phyloP scores from a whole-genome alignment of 345 rosid genomes.

The Limnanthes douglasii region DNA sequence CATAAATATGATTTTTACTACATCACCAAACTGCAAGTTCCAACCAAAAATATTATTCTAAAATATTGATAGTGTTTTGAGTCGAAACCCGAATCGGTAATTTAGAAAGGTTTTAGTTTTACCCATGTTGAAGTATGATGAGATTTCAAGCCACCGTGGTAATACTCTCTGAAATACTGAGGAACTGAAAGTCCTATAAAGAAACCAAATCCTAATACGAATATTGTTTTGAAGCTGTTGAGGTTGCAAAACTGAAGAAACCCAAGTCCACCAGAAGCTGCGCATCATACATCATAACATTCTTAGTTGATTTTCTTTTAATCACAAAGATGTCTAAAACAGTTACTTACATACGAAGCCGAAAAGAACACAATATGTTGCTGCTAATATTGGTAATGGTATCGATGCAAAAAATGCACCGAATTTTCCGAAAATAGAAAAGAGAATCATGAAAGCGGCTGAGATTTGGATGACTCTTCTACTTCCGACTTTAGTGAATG shows the following conservation, averaged over 20 bases:
- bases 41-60: not conserved
- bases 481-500: conserved; percentile 64
- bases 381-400: conserved; percentile 46
- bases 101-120: not conserved
- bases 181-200: conserved; percentile 44
- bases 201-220: conserved; percentile 40
- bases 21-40: conserved; percentile 26
- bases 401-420: conserved; percentile 61
- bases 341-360: conserved; percentile 38
- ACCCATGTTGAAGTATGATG: conserved; percentile 25
- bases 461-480: conserved; percentile 69
- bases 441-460: conserved; percentile 57
- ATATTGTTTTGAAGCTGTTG: conserved; percentile 38
- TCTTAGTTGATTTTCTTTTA: not conserved
- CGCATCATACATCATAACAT: not conserved
- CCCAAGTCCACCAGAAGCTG: conserved; percentile 40
- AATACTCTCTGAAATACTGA: conserved; percentile 41
- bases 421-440: conserved; percentile 57
- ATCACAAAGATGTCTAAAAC: not conserved
- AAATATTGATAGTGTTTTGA: not conserved
- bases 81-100: not conserved
- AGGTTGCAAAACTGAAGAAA: conserved; percentile 52
- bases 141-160: conserved; percentile 20
- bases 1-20: conserved; percentile 38
- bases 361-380: conserved; percentile 36